These are phyloP conservation scores for Trametes cubensis DNA, from an alignment of 768 basidiomycete species.

Conservation along the genomic window DNA sequence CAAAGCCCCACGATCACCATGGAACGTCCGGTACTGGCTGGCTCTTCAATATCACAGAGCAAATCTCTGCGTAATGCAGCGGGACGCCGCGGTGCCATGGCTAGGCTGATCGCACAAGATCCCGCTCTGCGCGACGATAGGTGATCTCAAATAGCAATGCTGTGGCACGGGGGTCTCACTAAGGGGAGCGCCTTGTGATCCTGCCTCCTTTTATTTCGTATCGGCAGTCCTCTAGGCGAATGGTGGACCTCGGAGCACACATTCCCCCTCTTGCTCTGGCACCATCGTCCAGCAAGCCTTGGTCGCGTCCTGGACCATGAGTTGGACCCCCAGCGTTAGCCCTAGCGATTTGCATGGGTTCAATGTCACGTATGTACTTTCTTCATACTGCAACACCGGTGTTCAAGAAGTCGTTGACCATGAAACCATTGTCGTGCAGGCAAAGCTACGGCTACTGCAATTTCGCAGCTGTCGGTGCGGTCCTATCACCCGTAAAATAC, in stretches of 20 bases:
- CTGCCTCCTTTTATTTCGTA: not conserved
- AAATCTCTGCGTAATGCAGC: not conserved
- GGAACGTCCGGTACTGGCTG: too few species aligned
- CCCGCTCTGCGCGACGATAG: not conserved
- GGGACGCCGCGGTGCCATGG: not conserved
- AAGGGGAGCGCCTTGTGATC: not conserved
- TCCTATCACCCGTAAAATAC: too few species aligned
- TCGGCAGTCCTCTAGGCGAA: not conserved
- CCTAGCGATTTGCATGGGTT: not conserved
- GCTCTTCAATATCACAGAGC: too few species aligned
- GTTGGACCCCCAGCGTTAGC: not conserved
- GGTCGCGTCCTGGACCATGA: not conserved
- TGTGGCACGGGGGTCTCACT: slow-evolving; percentile 4
- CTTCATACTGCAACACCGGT: not conserved
- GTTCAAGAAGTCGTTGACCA: not conserved
- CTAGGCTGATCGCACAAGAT: not conserved
- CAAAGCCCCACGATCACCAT: too few species aligned
- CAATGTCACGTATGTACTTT: not conserved
- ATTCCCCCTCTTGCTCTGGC: not conserved
- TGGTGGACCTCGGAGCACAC: too few species aligned
- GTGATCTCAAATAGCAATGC: slow-evolving; percentile 1
- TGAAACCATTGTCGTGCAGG: not conserved
- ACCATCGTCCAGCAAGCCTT: not conserved
- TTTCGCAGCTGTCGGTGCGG: slow-evolving; percentile 2
- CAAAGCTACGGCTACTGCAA: not conserved